Percentiles rank a stretch among this genome's conserved stretches.
These are phyloP conservation scores for Albugo candida DNA, from an alignment of 352 stramenopile genomes.

Conservation along the genomic window DNA sequence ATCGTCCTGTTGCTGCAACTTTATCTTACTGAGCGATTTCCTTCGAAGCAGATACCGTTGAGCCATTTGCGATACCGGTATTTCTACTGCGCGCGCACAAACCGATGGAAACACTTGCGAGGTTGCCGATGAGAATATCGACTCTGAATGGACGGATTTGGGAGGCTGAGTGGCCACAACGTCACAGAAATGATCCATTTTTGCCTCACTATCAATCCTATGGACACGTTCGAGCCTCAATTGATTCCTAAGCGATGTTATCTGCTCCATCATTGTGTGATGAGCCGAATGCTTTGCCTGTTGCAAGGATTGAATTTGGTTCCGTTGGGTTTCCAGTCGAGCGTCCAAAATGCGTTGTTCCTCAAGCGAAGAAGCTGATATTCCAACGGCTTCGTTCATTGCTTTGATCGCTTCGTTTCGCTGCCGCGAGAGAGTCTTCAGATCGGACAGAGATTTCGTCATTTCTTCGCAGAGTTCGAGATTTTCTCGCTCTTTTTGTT, in stretches of 20 bases:
- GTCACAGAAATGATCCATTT: conserved; percentile 29
- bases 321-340: conserved; percentile 34
- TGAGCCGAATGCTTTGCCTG: conserved; percentile 53
- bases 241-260: conserved; percentile 55
- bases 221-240: conserved; percentile 46
- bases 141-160: too few relatives aligned
- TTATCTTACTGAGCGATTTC: too few relatives aligned
- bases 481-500: conserved; percentile 27
- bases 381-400: conserved; percentile 72
- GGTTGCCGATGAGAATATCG: too few relatives aligned
- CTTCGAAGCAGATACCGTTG: too few relatives aligned
- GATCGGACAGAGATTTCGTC: conserved; percentile 39
- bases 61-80: too few relatives aligned
- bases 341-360: conserved; percentile 47
- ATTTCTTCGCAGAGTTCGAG: conserved; percentile 30
- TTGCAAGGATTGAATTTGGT: conserved; percentile 61
- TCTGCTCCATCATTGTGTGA: conserved; percentile 68
- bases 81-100: too few relatives aligned
- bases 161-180: background rate
- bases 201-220: conserved; percentile 41
- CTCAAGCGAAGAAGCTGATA: conserved; percentile 57
- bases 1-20: too few relatives aligned
- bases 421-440: conserved; percentile 39
- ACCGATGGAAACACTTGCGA: too few relatives aligned
- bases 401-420: conserved; percentile 57